Percentiles rank a stretch among this genome's conserved stretches.
Conservation (phyloP, 1,284 basidiomycete genomes). For the Phaffia rhodozyma region DNA sequence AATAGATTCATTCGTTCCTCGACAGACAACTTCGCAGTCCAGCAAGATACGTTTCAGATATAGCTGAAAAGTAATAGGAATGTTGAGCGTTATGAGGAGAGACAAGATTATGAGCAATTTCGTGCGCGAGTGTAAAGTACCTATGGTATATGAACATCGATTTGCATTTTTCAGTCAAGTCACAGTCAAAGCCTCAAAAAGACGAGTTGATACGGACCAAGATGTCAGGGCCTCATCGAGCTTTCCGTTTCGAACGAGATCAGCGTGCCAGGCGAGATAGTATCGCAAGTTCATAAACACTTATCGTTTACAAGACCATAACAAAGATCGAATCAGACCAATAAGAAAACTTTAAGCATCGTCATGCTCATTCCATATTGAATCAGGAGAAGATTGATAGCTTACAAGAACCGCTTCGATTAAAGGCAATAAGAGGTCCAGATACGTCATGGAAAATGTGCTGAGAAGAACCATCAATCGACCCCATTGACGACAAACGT, state of each 20-base stretch:
- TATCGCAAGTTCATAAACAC: slow-evolving; percentile 16
- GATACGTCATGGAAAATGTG: slow-evolving; percentile 16
- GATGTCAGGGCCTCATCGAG: neutral
- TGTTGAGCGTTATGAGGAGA: slow-evolving; percentile 43
- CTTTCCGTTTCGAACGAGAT: neutral
- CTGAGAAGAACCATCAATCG: neutral
- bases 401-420: neutral
- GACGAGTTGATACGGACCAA: neutral
- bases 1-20: too few relatives aligned
- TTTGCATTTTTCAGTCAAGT: too few relatives aligned
- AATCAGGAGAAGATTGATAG: neutral
- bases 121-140: slow-evolving; percentile 9
- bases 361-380: too few relatives aligned
- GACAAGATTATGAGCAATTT: slow-evolving; percentile 3
- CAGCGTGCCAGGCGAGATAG: slow-evolving; percentile 15
- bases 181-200: too few relatives aligned
- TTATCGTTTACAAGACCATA: neutral
- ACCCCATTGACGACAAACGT: neutral
- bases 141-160: too few relatives aligned
- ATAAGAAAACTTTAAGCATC: neutral
- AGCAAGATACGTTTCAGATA: slow-evolving; percentile 54
- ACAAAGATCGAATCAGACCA: neutral
- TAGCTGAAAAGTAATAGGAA: slow-evolving; percentile 86
- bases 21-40: too few relatives aligned
- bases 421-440: slow-evolving; percentile 17